Conservation (phyloP, 768 basidiomycete species). For the Punctularia strigosozonata region DNA sequence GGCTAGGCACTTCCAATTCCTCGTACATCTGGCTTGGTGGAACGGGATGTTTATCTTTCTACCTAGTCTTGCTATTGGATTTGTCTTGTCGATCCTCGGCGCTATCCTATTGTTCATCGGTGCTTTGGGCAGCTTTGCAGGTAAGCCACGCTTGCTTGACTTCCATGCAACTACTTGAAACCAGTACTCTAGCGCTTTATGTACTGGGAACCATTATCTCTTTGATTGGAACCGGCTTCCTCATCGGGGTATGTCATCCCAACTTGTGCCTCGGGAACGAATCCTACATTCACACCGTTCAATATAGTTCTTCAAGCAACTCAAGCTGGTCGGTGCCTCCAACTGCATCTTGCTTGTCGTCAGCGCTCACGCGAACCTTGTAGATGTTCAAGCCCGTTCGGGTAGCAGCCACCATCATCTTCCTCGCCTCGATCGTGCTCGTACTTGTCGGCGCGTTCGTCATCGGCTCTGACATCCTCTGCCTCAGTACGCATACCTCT, state of each 20-base stretch:
- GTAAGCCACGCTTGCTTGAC: slow-evolving; percentile 31
- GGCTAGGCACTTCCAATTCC: background rate
- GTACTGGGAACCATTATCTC: slow-evolving; percentile 72
- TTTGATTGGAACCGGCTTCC: slow-evolving; percentile 80
- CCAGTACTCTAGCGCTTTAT: slow-evolving; percentile 51
- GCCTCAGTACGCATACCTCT: background rate
- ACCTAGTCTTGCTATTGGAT: slow-evolving; percentile 66
- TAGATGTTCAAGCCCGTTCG: slow-evolving; percentile 96
- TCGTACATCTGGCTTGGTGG: background rate
- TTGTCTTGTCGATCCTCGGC: slow-evolving; percentile 72
- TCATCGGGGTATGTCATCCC: slow-evolving; percentile 61
- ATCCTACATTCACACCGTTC: too few relatives aligned
- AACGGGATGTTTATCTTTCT: too few relatives aligned
- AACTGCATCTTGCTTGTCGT: background rate
- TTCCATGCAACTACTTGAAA: slow-evolving; percentile 3
- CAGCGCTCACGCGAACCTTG: background rate
- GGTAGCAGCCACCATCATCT: slow-evolving; percentile 65
- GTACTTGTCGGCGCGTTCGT: slow-evolving; percentile 85
- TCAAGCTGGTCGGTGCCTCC: slow-evolving; percentile 51
- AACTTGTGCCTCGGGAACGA: background rate
- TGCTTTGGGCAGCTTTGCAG: slow-evolving; percentile 54
- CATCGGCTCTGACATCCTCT: slow-evolving; percentile 16
- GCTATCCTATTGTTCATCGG: slow-evolving; percentile 69
- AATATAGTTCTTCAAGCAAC: slow-evolving; percentile 60
- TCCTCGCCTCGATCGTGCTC: slow-evolving; percentile 69